A percentile compares a stretch with the other conserved stretches of the same genome.
Evolutionary conservation across 2,329 filamentous ascomycete genomes (phyloP).

Genomic region (Cadophora gregata): DNA sequence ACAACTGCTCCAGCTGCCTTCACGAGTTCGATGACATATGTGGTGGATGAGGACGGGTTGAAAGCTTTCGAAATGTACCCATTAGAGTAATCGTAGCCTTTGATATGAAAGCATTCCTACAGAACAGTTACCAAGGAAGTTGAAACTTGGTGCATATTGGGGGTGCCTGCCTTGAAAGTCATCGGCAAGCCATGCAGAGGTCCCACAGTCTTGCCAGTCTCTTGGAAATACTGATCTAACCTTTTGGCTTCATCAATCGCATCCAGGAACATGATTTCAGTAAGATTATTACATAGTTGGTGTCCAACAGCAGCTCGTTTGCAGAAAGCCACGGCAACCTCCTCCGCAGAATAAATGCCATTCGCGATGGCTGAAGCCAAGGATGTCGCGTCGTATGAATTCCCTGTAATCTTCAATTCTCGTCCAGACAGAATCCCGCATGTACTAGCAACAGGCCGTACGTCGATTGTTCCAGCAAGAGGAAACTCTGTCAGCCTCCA

Average conservation of each 20-base stretch:
- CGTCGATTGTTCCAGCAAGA: constrained; percentile 23
- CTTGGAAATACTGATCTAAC: constrained; percentile 51
- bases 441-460: constrained; percentile 26
- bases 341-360: constrained; percentile 36
- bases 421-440: constrained; percentile 30
- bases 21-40: constrained; percentile 72
- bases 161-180: constrained; percentile 21
- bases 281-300: constrained; percentile 50
- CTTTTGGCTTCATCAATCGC: constrained; percentile 44
- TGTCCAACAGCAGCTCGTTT: constrained; percentile 54
- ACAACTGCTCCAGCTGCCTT: constrained; percentile 77
- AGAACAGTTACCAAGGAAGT: background rate
- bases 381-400: constrained; percentile 33
- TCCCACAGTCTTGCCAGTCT: constrained; percentile 43
- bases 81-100: constrained; percentile 80
- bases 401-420: constrained; percentile 34
- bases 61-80: constrained; percentile 75
- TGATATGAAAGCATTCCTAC: constrained; percentile 75
- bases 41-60: constrained; percentile 59
- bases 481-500: constrained; percentile 28
- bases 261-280: constrained; percentile 53
- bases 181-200: constrained; percentile 25
- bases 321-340: constrained; percentile 52
- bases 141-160: constrained; percentile 31
- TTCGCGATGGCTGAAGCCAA: constrained; percentile 29